Evolutionary conservation across 768 basidiomycete genomes (phyloP), one percentile per base, ranked within the genome.

Genomic region (Boletellus sp.): DNA sequence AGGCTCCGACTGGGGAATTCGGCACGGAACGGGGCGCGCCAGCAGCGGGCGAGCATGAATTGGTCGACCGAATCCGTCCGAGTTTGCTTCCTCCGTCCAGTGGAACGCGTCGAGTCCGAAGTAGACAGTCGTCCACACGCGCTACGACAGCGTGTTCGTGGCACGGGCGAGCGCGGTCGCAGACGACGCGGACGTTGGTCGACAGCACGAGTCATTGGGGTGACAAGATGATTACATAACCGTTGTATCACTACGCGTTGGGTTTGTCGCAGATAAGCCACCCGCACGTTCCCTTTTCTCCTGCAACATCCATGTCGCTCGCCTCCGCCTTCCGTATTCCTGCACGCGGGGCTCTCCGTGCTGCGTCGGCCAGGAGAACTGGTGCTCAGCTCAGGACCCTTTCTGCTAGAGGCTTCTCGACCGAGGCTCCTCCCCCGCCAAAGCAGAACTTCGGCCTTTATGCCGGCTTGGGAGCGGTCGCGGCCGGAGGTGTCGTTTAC

Each of bases 401-500:
- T 9, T 67, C 77, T 13, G 79, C 78, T 69, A 78, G 86, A 60
- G 74, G 71, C 36, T 88, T 74, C 69, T 80, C 86, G 3, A 84
- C 85, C 11, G 69, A 73, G 17, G 58, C 74, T 1, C 72, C 78
- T 42, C 69, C 73, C 20, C 53, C 64, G 13, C 69, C 78, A 17
- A 80, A 80, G 55, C 77, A 78, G n/a, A 83, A 78, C 66, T 75
- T 74, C 19, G 73, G 68, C 19, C 74, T 90, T 44, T 84, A 77
- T 63, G 64, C 79, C 35, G 82, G 82, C 42, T 66, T 87, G 24
- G 87, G 81, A 60, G 78, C 79, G 51, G 81, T 77, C 37, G 78
- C 72, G 17, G 74, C 76, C 37, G 83, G 78, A 47, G 85, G 82
- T 38, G 74, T 78, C 11, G 85, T 80, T 43, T 89, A 81, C 71